phyloP scores from a whole-genome alignment of 306 rosid species.

The Calophaca sinica region DNA sequence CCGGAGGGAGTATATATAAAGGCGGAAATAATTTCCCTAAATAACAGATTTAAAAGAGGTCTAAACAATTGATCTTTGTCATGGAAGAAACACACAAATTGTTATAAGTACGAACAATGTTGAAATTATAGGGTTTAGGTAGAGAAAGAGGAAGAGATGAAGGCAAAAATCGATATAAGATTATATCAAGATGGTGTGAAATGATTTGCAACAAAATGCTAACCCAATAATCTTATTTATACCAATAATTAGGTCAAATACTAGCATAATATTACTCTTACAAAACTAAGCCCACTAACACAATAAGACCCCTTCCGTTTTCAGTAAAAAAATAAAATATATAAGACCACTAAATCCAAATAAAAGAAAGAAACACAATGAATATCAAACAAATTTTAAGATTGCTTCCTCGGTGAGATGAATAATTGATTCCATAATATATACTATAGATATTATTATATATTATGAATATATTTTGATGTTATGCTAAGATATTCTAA shows the following conservation, averaged over 20 bases:
- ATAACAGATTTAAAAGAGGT: not conserved
- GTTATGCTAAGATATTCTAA: constrained; percentile 17
- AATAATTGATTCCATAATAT: constrained; percentile 1
- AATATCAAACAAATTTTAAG: constrained; percentile 8
- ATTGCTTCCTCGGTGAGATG: constrained; percentile 9
- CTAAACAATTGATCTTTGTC: constrained; percentile 5
- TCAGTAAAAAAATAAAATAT: no score
- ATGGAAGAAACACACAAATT: constrained; percentile 29
- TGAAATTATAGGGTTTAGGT: constrained; percentile 12
- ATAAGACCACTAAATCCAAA: not conserved
- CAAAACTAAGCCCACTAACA: constrained; percentile 3
- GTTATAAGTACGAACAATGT: not conserved
- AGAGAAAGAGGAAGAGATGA: not conserved
- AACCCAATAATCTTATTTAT: not conserved
- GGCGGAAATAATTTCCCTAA: constrained; percentile 36
- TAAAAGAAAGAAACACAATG: constrained; percentile 19
- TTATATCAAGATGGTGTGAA: not conserved
- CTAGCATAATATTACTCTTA: constrained; percentile 3
- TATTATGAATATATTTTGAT: constrained; percentile 23
- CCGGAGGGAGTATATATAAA: no score
- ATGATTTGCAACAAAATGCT: not conserved
- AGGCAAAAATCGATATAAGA: not conserved
- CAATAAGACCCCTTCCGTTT: not conserved
- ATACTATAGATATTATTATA: constrained; percentile 20
- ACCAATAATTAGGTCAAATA: not conserved